Evolutionary conservation across 2,329 filamentous ascomycete genomes (phyloP).

Genomic region (Alternaria triticimaculans): DNA sequence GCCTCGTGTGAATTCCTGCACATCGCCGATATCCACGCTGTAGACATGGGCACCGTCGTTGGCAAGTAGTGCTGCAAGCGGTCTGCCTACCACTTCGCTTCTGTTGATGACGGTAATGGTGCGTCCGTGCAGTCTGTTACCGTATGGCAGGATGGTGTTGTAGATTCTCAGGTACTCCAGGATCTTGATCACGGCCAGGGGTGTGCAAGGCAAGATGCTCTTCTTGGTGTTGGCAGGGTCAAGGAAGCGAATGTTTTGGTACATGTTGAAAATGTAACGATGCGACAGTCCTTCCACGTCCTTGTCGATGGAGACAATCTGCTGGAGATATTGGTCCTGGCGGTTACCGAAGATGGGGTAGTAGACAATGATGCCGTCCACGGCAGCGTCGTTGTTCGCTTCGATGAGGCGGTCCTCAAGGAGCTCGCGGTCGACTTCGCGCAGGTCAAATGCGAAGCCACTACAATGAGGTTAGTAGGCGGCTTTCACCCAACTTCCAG

Average conservation of each 20-base stretch:
- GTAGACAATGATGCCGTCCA: conserved; percentile 96
- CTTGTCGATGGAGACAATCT: conserved; percentile 87
- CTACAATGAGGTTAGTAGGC: conserved; percentile 53
- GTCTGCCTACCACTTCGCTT: conserved; percentile 92
- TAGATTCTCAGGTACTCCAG: conserved; percentile 95
- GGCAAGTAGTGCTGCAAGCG: conserved; percentile 87
- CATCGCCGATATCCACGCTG: conserved; percentile 88
- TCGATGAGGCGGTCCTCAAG: conserved; percentile 87
- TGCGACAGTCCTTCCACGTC: conserved; percentile 96
- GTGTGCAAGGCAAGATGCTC: conserved; percentile 93
- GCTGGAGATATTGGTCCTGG: conserved; percentile 94
- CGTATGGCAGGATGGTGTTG: conserved; percentile 90
- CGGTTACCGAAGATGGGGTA: conserved; percentile 94
- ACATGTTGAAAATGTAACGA: conserved; percentile 98
- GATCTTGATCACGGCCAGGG: conserved; percentile 95
- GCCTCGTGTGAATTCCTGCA: conserved; percentile 91
- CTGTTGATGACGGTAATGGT: conserved; percentile 97
- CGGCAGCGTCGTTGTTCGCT: conserved; percentile 77
- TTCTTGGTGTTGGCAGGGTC: conserved; percentile 83
- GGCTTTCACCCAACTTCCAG: neutral
- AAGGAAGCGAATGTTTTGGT: conserved; percentile 95
- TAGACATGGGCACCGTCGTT: conserved; percentile 97
- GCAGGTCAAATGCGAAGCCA: conserved; percentile 88
- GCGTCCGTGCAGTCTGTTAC: conserved; percentile 90
- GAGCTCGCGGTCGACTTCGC: conserved; percentile 81